A percentile compares a stretch with the other conserved stretches of the same genome.
Evolutionary conservation across 139 green algal species (phyloP).

Genomic region (Chlorella sp.): DNA sequence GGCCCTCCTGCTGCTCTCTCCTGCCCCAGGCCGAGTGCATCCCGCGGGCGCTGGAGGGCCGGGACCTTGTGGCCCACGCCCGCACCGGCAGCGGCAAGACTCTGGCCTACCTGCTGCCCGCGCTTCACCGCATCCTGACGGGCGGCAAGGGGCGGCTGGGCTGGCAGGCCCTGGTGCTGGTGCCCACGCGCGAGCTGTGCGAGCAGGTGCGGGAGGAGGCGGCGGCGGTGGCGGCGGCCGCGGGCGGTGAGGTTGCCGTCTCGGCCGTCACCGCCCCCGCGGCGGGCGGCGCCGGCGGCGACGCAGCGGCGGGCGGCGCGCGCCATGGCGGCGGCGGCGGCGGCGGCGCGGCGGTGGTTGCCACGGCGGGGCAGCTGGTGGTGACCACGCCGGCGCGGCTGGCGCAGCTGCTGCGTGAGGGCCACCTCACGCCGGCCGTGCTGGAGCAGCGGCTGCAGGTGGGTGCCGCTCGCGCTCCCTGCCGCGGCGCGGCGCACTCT

Average conservation of each 20-base stretch:
- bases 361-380: conserved; percentile 71
- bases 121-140: conserved; percentile 68
- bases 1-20: not conserved
- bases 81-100: conserved; percentile 90
- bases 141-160: conserved; percentile 41
- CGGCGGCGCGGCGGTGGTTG: conserved; percentile 45
- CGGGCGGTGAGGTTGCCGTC: conserved; percentile 31
- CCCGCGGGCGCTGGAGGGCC: conserved; percentile 74
- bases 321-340: conserved; percentile 9
- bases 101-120: conserved; percentile 86
- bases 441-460: conserved; percentile 51
- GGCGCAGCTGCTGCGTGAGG: conserved; percentile 49
- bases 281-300: conserved; percentile 37
- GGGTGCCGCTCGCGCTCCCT: too few species aligned
- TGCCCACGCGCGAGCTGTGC: conserved; percentile 93
- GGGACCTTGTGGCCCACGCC: conserved; percentile 80
- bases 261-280: conserved; percentile 45
- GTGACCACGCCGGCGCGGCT: conserved; percentile 81
- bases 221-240: not conserved
- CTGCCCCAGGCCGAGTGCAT: conserved; percentile 64
- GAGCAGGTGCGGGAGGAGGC: conserved; percentile 73
- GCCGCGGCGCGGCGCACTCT: too few species aligned
- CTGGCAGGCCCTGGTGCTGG: conserved; percentile 83
- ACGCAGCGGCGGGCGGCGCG: conserved; percentile 46
- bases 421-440: conserved; percentile 42